Evolutionary conservation across 768 basidiomycete genomes (phyloP), one percentile per base, ranked within the genome.

Genomic region (Astraeus odoratus): DNA sequence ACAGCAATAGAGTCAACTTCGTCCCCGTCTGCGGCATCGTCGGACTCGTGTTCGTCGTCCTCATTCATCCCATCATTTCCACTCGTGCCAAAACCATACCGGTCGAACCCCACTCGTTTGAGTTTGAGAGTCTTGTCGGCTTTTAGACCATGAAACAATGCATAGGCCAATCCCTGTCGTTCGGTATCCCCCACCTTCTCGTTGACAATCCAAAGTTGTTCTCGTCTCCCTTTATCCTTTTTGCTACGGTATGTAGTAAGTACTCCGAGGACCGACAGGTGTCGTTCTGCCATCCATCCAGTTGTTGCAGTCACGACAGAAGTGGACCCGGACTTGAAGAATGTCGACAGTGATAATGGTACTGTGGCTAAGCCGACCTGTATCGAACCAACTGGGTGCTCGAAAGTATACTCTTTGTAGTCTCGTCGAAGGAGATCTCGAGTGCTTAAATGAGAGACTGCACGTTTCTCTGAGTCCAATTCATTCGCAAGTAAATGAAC

Each of bases 351-450:
- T 7, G 74, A 71, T 4, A 86, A 57, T 2, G 92, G 93, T 15
- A 97, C 85, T 3, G 90, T 86, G 1, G 89, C 77, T 10, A 99
- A 67, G 5, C 95, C 93, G 1, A 81, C 81, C 46, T 74, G 76
- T 31, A 89, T 67, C 7, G 66, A 57, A 23, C 63, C 55, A 7
- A 56, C 47, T 15, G 58, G 60, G 2, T 81, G 73, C 0, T 68
- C 63, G 47, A 78, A 63, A 1, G 63, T 59, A 57, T 92, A 95
- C 52, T 95, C 82, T 61, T 99, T 98, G 72, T 93, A 99, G 66
- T 99, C 96, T n/a, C 96, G 71, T 10, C 91, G 74, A 4, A 99
- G 74, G 16, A 97, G 77, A 57, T 97, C 92, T 45, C 76, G 72
- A 0, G 80, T 78, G 7, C 67, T 68, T 15, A 97, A 72, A 50